Evolutionary conservation across 2,329 filamentous ascomycete genomes (phyloP).

Genomic region (Botrytis paeoniae): DNA sequence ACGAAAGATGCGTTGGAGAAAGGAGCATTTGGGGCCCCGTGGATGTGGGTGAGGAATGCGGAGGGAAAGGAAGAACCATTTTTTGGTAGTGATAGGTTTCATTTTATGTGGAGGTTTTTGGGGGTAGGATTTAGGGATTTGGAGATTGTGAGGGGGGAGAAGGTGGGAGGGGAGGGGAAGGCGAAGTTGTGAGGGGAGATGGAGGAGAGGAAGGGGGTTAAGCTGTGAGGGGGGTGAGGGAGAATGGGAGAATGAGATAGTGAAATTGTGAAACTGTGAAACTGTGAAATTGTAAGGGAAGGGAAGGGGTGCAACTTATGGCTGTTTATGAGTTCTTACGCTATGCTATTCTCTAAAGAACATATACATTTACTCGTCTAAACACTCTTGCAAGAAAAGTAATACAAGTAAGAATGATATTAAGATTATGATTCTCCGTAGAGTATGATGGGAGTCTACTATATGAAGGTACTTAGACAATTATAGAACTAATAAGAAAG

Average conservation of each 20-base stretch:
- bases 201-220: no score
- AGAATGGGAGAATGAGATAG: not conserved
- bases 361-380: not conserved
- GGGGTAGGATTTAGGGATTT: constrained; percentile 58
- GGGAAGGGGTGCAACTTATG: not conserved
- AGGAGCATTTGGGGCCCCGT: constrained; percentile 75
- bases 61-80: constrained; percentile 63
- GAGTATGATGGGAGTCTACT: rapidly evolving
- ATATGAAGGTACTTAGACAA: rapidly evolving
- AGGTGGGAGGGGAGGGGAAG: constrained; percentile 24
- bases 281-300: no score
- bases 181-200: constrained; percentile 7
- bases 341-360: not conserved
- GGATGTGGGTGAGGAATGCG: constrained; percentile 64
- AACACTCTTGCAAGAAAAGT: not conserved
- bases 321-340: not conserved
- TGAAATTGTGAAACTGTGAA: not conserved
- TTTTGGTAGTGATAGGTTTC: constrained; percentile 73
- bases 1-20: constrained; percentile 60
- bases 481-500: not conserved
- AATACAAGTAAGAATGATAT: not conserved
- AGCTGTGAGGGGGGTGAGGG: not conserved
- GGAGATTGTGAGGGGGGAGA: constrained; percentile 39
- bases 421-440: not conserved
- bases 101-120: constrained; percentile 66